A percentile compares a stretch with the other conserved stretches of the same genome.
Evolutionary conservation across 1,139 yeast species (phyloP).

Genomic region (Maudiozyma humilis): DNA sequence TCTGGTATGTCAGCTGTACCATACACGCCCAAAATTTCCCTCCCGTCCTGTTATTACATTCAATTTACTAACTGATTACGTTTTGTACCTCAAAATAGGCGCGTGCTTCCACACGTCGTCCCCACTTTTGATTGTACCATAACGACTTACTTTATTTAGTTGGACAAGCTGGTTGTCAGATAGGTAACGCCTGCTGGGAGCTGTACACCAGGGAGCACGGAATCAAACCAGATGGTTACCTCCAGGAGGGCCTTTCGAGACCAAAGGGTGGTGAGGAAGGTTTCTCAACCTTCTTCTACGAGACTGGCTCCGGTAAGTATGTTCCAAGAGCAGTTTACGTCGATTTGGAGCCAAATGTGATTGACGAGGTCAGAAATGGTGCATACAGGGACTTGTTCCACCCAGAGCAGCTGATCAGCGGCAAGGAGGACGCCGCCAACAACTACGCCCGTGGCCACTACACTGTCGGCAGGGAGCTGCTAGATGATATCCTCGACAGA

Average conservation of each 20-base stretch:
- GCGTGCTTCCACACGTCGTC: not conserved
- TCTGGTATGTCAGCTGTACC: not conserved
- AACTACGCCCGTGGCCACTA: conserved; percentile 98
- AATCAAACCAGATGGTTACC: conserved; percentile 75
- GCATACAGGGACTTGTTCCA: conserved; percentile 86
- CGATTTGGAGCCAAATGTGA: conserved; percentile 94
- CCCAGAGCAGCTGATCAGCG: conserved; percentile 94
- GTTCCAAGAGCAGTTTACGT: conserved; percentile 97
- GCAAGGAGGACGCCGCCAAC: conserved; percentile 98
- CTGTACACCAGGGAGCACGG: conserved; percentile 95
- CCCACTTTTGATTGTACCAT: not conserved
- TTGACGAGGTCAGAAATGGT: conserved; percentile 96
- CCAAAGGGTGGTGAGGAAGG: conserved; percentile 93
- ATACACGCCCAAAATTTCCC: too few relatives aligned
- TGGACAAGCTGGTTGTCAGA: conserved; percentile 91
- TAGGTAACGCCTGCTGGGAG: conserved; percentile 99
- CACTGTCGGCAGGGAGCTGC: conserved; percentile 91
- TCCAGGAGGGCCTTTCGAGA: conserved; percentile 64
- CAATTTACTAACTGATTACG: conserved; percentile 2
- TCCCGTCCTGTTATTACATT: too few relatives aligned
- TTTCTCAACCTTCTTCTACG: conserved; percentile 90
- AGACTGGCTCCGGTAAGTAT: conserved; percentile 92
- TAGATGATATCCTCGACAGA: conserved; percentile 92
- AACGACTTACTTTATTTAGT: conserved; percentile 16
- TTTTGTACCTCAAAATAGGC: not conserved